Base-by-base conservation (phyloP, 1,284 basidiomycete genomes). In the Sporisorium reilianum region DNA sequence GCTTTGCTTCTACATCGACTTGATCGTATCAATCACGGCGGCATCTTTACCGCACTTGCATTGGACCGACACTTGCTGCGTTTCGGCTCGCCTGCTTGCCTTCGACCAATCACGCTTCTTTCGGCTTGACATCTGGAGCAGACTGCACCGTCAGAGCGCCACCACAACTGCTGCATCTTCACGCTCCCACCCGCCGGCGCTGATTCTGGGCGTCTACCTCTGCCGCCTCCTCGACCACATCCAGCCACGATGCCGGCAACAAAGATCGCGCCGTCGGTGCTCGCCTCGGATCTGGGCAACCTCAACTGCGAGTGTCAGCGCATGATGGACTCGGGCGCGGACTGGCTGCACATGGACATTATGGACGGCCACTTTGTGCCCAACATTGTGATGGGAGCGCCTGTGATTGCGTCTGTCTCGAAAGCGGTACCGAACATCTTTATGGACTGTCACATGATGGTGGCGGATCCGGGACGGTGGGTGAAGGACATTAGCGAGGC, bases 371-470 rank as follows among this genome's bases (percentile, higher is more conserved):
- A 99, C 86, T 99, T 99, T 84, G 97, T 99, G 25, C 95, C 96
- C 36, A 99, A 98, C 68, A 79, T 83, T 46, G 81, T 78, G 40
- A 60, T 86, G 95, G 94, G 94, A 60, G 91, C 95, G 28, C 96
- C 96, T 3, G 89, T 99, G 54, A 89, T 99, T 38, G 88, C 91
- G 22, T 93, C 91, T 75, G 92, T 99, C n/a, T 88, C 89, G 59
- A 95, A 95, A 86, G 90, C 91, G 49, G 89, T 98, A 22, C 95
- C 95, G 6, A 92, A 91, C 61, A 96, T 97, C 77, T 99, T 95
- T 87, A 99, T 99, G 96, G 97, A 99, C 86, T 98, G 95, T 86
- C 97, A 99, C 87, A 99, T 99, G 97, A 99, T 99, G 97, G 97
- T 99, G 18, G 87, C 95, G 0, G 88, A 98, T 69, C 97, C 97